phyloP scores from a whole-genome alignment of 2,329 filamentous ascomycete genomes.

The Coniella vitis region DNA sequence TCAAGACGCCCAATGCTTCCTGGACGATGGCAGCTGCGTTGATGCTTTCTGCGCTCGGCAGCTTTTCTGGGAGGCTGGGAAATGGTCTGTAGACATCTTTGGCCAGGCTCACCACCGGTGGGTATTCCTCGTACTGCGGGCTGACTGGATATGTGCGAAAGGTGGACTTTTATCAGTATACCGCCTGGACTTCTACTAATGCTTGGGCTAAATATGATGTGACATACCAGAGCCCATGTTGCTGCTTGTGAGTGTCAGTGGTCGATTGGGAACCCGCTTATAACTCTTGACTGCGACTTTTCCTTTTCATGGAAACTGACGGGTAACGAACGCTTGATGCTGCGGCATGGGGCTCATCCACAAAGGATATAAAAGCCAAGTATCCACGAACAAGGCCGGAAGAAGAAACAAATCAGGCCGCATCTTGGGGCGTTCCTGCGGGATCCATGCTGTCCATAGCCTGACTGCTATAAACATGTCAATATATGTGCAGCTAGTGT shows the following conservation, averaged over 20 bases:
- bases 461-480: too few species aligned
- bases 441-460: too few species aligned
- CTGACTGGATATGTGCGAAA: background rate
- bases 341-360: too few species aligned
- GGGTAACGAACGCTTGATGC: too few species aligned
- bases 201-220: too few species aligned
- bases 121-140: constrained; percentile 5
- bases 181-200: background rate
- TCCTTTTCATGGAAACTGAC: too few species aligned
- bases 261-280: background rate
- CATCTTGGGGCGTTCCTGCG: too few species aligned
- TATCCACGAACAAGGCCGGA: too few species aligned
- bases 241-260: background rate
- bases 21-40: constrained; percentile 12
- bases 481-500: too few species aligned
- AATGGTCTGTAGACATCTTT: constrained; percentile 14
- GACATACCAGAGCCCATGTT: constrained; percentile 13
- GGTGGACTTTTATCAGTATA: background rate
- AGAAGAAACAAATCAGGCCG: too few species aligned
- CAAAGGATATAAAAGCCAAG: too few species aligned
- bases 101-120: constrained; percentile 8
- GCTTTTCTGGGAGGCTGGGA: constrained; percentile 8
- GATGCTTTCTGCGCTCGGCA: constrained; percentile 5
- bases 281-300: too few species aligned
- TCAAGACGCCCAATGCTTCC: constrained; percentile 16